phyloP scores from a whole-genome alignment of 768 basidiomycete genomes.

The Lactarius quietus region DNA sequence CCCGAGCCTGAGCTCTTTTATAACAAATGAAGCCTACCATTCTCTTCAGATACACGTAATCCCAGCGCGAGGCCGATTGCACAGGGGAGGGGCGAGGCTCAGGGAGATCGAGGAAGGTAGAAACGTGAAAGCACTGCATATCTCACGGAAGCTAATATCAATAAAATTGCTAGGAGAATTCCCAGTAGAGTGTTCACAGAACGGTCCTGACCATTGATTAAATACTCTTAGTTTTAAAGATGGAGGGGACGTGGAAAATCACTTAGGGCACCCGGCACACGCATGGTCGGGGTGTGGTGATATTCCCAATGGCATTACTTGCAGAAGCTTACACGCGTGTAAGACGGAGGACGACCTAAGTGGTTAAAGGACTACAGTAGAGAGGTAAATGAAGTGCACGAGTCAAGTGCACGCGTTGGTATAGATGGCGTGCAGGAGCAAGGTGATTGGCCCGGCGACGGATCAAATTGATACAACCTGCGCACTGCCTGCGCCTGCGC shows the following conservation, averaged over 20 bases:
- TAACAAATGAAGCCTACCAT: constrained; percentile 8
- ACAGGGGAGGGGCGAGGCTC: constrained; percentile 8
- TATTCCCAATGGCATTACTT: neutral
- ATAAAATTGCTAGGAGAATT: neutral
- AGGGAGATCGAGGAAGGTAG: constrained; percentile 1
- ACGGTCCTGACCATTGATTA: too few relatives aligned
- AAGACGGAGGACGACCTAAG: constrained; percentile 7
- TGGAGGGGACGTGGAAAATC: neutral
- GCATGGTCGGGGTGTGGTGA: constrained; percentile 6
- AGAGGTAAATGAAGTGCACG: neutral
- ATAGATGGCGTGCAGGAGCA: neutral
- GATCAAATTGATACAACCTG: too few relatives aligned
- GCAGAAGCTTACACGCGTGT: neutral
- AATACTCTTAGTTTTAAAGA: neutral
- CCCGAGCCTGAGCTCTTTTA: constrained; percentile 13
- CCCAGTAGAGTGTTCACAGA: neutral
- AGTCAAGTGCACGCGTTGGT: neutral
- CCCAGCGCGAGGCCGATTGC: constrained; percentile 12
- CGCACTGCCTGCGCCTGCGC: too few relatives aligned
- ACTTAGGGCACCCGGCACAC: neutral
- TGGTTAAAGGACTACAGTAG: neutral
- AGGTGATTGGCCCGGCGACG: too few relatives aligned
- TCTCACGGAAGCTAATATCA: neutral
- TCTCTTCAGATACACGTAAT: constrained; percentile 21
- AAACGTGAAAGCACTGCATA: constrained; percentile 9